Evolutionary conservation across 768 basidiomycete genomes (phyloP), one percentile per base, ranked within the genome.

Genomic region (Lactarius sanguifluus): DNA sequence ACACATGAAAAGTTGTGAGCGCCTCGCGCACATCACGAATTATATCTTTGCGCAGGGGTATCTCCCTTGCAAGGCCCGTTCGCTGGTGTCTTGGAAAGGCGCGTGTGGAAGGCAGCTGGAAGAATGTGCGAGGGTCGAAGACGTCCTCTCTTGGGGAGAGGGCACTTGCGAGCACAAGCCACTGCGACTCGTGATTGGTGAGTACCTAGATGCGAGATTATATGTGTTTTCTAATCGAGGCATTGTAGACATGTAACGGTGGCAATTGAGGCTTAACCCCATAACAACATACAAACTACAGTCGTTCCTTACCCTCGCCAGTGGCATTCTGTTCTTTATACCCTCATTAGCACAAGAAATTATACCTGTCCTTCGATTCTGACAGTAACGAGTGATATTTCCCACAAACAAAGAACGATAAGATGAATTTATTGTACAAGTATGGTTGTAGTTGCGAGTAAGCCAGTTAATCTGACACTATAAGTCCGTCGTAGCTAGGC

Each of bases 401-500:
- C 10, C 15, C 12, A 5, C 32, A 28, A 28, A 28, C 28, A 30
- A 30, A 30, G 2, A 30, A 23, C 15, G 23, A 23, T 52, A n/a
- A 25, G 50, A 52, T 25, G 13, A 25, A 7, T 43, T 23, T 20
- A 56, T 30, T 65, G n/a, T 55, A 13, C n/a, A 40, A 28, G 16
- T 66, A 47, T 13, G 43, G 1, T 9, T 1, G 8, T 34, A 34
- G 5, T 2, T 50, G 12, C 3, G n/a, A 47, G 45, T 3, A 47
- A 50, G 47, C 23, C 15, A 43, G 15, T 77, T 70, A 88, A 74
- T 87, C 87, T 23, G 84, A 71, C 20, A 88, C 84, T n/a, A 81
- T 77, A 59, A 90, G 75, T 15, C 81, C 82, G n/a, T 81, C 82
- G 66, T 80, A 90, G 69, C 85, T 85, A 75, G 73, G 75, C 75